Percentiles rank a stretch among this genome's conserved stretches.
These are phyloP conservation scores for Trichoderma gamsii DNA, from an alignment of 495 filamentous ascomycete genomes.

Conservation along the genomic window DNA sequence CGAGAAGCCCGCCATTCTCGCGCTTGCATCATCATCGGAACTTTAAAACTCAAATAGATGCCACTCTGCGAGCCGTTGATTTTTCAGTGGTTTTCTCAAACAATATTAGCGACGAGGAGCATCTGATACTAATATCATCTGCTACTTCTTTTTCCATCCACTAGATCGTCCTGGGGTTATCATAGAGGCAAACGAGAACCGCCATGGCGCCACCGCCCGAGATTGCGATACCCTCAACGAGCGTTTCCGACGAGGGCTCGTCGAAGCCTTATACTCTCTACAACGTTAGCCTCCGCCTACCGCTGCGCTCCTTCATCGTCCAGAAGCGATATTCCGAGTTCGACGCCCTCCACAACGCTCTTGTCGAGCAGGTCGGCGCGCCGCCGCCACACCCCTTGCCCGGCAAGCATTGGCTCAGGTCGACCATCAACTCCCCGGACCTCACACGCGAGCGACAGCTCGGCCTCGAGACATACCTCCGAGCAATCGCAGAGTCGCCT, in stretches of 20 bases:
- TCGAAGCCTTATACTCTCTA: slow-evolving; percentile 83
- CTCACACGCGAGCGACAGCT: slow-evolving; percentile 74
- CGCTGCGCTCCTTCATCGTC: slow-evolving; percentile 79
- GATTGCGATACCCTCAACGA: slow-evolving; percentile 75
- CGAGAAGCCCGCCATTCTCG: background rate
- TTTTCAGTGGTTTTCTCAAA: too few relatives aligned
- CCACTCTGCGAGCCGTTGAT: too few relatives aligned
- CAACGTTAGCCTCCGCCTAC: slow-evolving; percentile 82
- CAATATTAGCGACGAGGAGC: background rate
- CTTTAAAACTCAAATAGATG: background rate
- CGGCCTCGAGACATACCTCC: slow-evolving; percentile 75
- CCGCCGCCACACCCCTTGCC: slow-evolving; percentile 62
- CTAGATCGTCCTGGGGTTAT: background rate
- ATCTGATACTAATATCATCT: background rate
- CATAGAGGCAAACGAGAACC: background rate
- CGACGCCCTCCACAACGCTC: slow-evolving; percentile 61
- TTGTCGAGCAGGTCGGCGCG: slow-evolving; percentile 56
- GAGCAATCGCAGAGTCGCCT: slow-evolving; percentile 65
- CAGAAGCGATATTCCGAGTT: slow-evolving; percentile 97
- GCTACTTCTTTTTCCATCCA: background rate
- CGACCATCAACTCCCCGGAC: slow-evolving; percentile 66
- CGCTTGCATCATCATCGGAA: slow-evolving; percentile 4
- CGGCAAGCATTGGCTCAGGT: slow-evolving; percentile 77
- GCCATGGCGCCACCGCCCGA: slow-evolving; percentile 70
- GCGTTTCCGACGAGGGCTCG: slow-evolving; percentile 43